Conservation (phyloP, 2,329 filamentous ascomycete species). For the Tolypocladium capitatum region DNA sequence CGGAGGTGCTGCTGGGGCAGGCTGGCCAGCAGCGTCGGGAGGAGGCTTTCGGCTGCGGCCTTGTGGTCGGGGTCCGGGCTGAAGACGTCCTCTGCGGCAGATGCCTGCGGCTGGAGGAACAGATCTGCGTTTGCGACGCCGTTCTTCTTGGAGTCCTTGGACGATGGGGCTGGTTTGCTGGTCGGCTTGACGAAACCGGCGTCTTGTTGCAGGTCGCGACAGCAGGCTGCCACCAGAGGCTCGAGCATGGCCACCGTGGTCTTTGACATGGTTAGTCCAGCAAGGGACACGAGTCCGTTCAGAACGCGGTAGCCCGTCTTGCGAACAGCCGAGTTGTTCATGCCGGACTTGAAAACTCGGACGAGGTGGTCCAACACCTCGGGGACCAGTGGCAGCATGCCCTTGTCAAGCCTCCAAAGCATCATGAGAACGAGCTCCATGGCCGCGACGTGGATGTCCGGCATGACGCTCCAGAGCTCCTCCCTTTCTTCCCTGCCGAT, state of each 20-base stretch:
- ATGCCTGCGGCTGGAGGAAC: slow-evolving; percentile 40
- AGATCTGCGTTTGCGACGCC: slow-evolving; percentile 54
- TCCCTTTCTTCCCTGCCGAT: slow-evolving; percentile 72
- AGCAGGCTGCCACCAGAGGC: slow-evolving; percentile 53
- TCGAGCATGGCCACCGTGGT: slow-evolving; percentile 49
- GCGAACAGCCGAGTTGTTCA: slow-evolving; percentile 41
- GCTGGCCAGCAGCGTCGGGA: slow-evolving; percentile 47
- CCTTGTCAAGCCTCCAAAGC: slow-evolving; percentile 41
- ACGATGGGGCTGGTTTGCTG: slow-evolving; percentile 17
- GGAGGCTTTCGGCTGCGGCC: slow-evolving; percentile 44
- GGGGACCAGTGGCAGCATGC: slow-evolving; percentile 45
- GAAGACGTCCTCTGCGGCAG: slow-evolving; percentile 16
- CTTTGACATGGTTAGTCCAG: slow-evolving; percentile 56
- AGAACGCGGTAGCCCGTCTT: slow-evolving; percentile 46
- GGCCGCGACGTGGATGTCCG: slow-evolving; percentile 60
- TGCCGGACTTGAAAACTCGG: slow-evolving; percentile 53
- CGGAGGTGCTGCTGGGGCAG: slow-evolving; percentile 55
- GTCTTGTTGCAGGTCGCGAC: slow-evolving; percentile 55
- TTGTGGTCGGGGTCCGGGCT: slow-evolving; percentile 33
- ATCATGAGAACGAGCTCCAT: slow-evolving; percentile 48
- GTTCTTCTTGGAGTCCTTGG: slow-evolving; percentile 23
- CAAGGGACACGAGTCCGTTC: slow-evolving; percentile 40
- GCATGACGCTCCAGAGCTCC: slow-evolving; percentile 59
- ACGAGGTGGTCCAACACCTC: slow-evolving; percentile 57
- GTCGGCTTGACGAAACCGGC: slow-evolving; percentile 31